Conservation (phyloP, 768 basidiomycete species). For the Porphyrellus cyaneotinctus region DNA sequence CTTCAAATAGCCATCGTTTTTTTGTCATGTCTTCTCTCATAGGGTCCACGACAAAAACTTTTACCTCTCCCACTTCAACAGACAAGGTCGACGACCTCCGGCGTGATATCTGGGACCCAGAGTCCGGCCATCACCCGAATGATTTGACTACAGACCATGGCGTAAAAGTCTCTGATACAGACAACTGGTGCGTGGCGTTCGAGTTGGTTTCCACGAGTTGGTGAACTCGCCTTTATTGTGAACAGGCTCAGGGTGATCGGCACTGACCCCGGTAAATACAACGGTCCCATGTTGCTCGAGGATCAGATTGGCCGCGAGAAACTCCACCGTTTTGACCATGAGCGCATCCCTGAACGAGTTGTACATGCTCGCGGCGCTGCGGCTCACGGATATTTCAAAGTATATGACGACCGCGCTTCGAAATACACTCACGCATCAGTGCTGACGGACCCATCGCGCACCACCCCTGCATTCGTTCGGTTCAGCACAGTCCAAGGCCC, state of each 20-base stretch:
- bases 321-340: conserved; percentile 78
- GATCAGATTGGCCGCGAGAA: conserved; percentile 74
- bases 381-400: conserved; percentile 82
- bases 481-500: conserved; percentile 86
- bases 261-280: conserved; percentile 37
- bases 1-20: background rate
- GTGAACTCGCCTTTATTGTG: conserved; percentile 2
- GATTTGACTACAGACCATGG: conserved; percentile 61
- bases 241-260: conserved; percentile 50
- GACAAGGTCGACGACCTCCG: conserved; percentile 24
- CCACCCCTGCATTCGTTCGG: conserved; percentile 75
- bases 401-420: conserved; percentile 60
- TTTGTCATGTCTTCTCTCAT: conserved; percentile 12
- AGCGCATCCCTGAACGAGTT: conserved; percentile 85
- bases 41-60: conserved; percentile 14
- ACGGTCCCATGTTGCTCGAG: conserved; percentile 75
- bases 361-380: conserved; percentile 70
- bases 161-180: conserved; percentile 54
- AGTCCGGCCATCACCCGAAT: background rate
- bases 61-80: conserved; percentile 8
- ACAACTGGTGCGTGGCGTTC: conserved; percentile 48
- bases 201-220: background rate
- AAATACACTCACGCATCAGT: conserved; percentile 70
- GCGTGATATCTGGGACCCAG: conserved; percentile 15
- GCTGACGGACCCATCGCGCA: conserved; percentile 66